These are phyloP conservation scores for Verticillium nonalfalfae DNA, from an alignment of 2,329 filamentous ascomycete genomes.

Conservation along the genomic window DNA sequence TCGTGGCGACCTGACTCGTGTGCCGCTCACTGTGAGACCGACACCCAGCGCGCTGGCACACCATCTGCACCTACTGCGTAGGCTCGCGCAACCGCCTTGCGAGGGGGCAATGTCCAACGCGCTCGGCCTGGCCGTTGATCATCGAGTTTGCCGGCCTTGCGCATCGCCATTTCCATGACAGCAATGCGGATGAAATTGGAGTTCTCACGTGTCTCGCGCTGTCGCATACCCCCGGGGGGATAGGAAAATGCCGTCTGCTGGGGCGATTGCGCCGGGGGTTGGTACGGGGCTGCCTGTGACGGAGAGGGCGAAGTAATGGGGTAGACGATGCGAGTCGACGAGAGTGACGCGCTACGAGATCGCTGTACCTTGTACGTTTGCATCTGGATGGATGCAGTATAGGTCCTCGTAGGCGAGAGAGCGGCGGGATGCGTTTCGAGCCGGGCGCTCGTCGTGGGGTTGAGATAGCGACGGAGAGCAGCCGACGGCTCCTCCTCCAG, in stretches of 20 bases:
- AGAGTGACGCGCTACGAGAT: conserved; percentile 30
- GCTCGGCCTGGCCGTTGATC: conserved; percentile 60
- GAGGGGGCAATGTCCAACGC: conserved; percentile 62
- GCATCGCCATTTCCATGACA: conserved; percentile 69
- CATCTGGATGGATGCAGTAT: conserved; percentile 65
- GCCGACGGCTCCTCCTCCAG: conserved; percentile 60
- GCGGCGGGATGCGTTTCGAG: conserved; percentile 32
- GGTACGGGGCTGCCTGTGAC: conserved; percentile 19
- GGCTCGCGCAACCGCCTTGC: conserved; percentile 44
- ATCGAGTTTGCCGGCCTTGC: conserved; percentile 58
- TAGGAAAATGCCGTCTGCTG: conserved; percentile 23
- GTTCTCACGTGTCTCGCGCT: conserved; percentile 64
- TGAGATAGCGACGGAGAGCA: conserved; percentile 60
- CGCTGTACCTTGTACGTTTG: conserved; percentile 60
- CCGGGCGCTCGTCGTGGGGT: conserved; percentile 49
- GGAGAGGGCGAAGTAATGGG: conserved; percentile 22
- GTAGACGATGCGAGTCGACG: conserved; percentile 21
- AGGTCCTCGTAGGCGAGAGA: conserved; percentile 27
- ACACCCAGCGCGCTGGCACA: conserved; percentile 53
- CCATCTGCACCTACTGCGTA: conserved; percentile 54
- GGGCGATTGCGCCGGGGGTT: conserved; percentile 23
- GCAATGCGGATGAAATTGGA: conserved; percentile 65
- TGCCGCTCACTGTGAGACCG: conserved; percentile 18
- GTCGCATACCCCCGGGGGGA: conserved; percentile 44
- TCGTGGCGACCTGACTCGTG: not conserved